Percentiles rank a stretch among this genome's conserved stretches.
These are phyloP conservation scores for Hysterium pulicare DNA, from an alignment of 2,329 filamentous ascomycete species.

Conservation along the genomic window DNA sequence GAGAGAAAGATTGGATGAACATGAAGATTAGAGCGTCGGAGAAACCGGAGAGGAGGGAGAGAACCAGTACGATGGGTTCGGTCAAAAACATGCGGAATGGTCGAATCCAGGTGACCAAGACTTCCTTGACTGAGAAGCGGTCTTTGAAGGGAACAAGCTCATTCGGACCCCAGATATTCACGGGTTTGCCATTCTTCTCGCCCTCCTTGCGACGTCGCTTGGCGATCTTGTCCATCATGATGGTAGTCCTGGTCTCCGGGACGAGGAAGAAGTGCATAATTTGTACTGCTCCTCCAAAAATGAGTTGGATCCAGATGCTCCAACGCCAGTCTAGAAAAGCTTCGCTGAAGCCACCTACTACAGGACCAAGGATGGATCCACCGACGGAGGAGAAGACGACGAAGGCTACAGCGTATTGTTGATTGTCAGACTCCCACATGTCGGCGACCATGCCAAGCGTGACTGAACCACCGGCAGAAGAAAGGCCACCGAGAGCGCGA, in stretches of 20 bases:
- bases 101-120: conserved; percentile 53
- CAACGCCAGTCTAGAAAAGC: conserved; percentile 68
- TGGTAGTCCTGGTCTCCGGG: conserved; percentile 72
- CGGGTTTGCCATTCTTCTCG: conserved; percentile 55
- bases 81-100: conserved; percentile 74
- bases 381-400: conserved; percentile 77
- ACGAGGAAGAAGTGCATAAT: conserved; percentile 65
- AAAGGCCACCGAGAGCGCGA: conserved; percentile 40
- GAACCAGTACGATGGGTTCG: conserved; percentile 69
- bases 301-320: conserved; percentile 83
- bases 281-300: conserved; percentile 71
- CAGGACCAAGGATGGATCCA: conserved; percentile 71
- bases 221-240: conserved; percentile 76
- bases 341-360: conserved; percentile 75
- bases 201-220: conserved; percentile 67
- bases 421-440: conserved; percentile 56
- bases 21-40: conserved; percentile 76
- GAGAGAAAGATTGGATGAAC: conserved; percentile 67
- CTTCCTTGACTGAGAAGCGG: conserved; percentile 37
- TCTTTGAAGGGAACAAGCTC: conserved; percentile 53
- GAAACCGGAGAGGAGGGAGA: conserved; percentile 72
- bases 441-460: conserved; percentile 64
- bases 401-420: conserved; percentile 65
- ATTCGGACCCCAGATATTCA: conserved; percentile 69
- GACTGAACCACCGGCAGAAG: conserved; percentile 61